Base-by-base conservation (phyloP, 192 early-diverging fungal species). In the Phycomyces nitens region DNA sequence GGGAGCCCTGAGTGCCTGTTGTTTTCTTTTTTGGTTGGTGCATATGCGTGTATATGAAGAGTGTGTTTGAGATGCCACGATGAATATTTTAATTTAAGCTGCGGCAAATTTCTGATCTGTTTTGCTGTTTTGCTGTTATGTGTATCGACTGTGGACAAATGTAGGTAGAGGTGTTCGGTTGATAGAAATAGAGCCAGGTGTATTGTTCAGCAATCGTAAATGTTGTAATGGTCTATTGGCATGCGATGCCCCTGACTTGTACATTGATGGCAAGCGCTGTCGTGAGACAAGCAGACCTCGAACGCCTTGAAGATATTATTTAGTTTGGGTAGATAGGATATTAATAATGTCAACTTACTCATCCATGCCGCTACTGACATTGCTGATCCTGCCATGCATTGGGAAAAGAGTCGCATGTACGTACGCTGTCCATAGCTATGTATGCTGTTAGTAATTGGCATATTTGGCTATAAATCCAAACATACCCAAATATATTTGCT, bases 141-240 rank as follows among this genome's bases (percentile, higher is more conserved):
- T n/a, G n/a, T 11, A 21, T 9, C 38, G 29, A 15, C 14, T 38
- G n/a, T 22, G 34, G 5, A 58, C 39, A 39, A 58, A 43, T 8
- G n/a, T 58, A 29, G 57, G 38, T 39, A 29, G 34, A 23, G 54
- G 26, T 23, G 54, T 12, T 3, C 24, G 22, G 34, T 56, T 21
- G 57, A 42, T 58, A 43, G 57, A 43, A 8, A 58, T 26, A 34
- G 21, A 38, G 18, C 34, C 26, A 38, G 29, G 21, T 58, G 57
- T 38, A 12, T 58, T 58, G 38, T 56, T 39, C 21, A 56, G 12
- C 12, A 47, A 3, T 3, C 44, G 44, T 47, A 47, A 47, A 11
- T 47, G 44, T 47, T 47, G 44, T 11, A 47, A 47, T 3, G 44
- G 44, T n/a, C 15, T 2, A n/a, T 14, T 47, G 18, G 2, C 11